Base-by-base conservation (phyloP, 306 rosid species). In the Cucumis cinereus region DNA sequence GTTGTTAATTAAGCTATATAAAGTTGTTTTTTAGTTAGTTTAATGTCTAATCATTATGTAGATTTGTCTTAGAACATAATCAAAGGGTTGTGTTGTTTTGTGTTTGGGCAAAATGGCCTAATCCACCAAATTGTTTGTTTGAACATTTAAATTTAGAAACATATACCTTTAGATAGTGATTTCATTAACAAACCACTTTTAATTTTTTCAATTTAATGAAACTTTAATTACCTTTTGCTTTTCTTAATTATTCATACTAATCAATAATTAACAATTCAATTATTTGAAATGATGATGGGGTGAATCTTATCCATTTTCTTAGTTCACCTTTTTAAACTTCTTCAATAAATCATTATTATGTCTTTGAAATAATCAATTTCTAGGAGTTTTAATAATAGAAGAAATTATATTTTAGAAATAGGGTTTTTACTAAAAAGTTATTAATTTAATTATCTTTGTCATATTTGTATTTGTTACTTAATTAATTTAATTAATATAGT, bases 111-210 rank as follows among this genome's bases (percentile, higher is more conserved):
- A 70, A 70, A 70, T 70, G 75, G 57, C 38, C 57, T 45, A 69
- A 69, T 69, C 75, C 75, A 69, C 75, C 75, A 45, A 43, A 23
- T 45, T 45, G 74, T 69, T 69, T 69, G 75, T 45, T 23, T 45
- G 49, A 69, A 69, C 52, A 9, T 15, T 14, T 45, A 24, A 45
- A 69, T 69, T 15, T 41, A 38, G 45, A 41, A 69, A 43, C 56
- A 23, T 0, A 24, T 0, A 24, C 14, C 20, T 43, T 45, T 13
- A 12, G 55, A 68, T 22, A 10, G 74, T 47, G 74, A 68, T 68
- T 68, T 68, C 74, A 67, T 67, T 67, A 67, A 41, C n/a, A 22
- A 67, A 67, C 73, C 35, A 67, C 73, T 43, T 55, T 68, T 17
- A n/a, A n/a, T n/a, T n/a, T n/a, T 60, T 69, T 8, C 45, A 12